Evolutionary conservation across 1,284 basidiomycete genomes (phyloP).

Genomic region (Trichosporon sp.): DNA sequence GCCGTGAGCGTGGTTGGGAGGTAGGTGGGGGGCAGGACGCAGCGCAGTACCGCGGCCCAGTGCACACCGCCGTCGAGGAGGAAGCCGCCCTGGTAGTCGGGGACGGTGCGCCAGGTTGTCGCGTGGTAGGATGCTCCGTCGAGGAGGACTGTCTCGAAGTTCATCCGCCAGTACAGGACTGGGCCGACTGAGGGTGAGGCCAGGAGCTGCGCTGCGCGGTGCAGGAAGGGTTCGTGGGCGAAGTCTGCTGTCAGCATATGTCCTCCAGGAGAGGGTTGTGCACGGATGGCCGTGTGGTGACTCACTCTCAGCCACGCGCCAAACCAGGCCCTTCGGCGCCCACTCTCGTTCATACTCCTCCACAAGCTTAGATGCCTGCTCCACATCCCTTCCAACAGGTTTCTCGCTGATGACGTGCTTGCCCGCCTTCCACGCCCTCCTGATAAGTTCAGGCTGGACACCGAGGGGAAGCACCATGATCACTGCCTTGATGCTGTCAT

Average conservation of each 20-base stretch:
- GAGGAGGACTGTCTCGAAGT: constrained; percentile 64
- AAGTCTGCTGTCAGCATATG: constrained; percentile 58
- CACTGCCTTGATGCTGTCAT: constrained; percentile 70
- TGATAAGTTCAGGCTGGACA: constrained; percentile 68
- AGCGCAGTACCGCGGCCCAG: constrained; percentile 46
- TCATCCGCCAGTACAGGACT: constrained; percentile 54
- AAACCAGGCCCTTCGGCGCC: constrained; percentile 70
- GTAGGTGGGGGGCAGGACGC: constrained; percentile 36
- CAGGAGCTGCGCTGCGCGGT: constrained; percentile 62
- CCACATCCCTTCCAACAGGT: constrained; percentile 74
- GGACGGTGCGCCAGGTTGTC: constrained; percentile 76
- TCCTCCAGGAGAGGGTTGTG: not conserved
- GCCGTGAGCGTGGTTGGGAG: constrained; percentile 64
- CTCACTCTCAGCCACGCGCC: constrained; percentile 78
- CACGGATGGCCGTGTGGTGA: constrained; percentile 15
- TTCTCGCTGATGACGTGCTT: constrained; percentile 82
- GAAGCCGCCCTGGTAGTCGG: constrained; percentile 74
- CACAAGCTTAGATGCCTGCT: constrained; percentile 66
- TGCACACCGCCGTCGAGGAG: constrained; percentile 57
- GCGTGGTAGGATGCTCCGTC: constrained; percentile 73
- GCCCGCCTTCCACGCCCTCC: constrained; percentile 63
- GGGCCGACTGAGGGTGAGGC: constrained; percentile 64
- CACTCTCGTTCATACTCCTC: constrained; percentile 66
- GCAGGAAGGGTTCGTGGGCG: constrained; percentile 68
- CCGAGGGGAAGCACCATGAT: constrained; percentile 77